Conservation (phyloP, 1,139 yeast species). For the Kazachstania sp. region DNA sequence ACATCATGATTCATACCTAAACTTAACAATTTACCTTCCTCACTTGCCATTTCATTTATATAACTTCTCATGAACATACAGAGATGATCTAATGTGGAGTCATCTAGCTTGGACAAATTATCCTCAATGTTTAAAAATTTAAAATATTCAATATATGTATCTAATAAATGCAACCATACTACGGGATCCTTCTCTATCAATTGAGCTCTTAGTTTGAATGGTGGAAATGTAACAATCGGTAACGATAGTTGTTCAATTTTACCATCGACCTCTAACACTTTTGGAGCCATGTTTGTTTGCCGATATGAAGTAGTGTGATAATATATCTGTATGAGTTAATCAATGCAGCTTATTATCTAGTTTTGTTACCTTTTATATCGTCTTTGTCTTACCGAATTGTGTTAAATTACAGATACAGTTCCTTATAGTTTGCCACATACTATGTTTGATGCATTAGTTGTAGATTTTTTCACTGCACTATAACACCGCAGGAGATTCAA, state of each 20-base stretch:
- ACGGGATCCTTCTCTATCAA: slow-evolving; percentile 75
- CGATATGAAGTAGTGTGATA: too few species aligned
- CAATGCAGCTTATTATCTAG: too few species aligned
- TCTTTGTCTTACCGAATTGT: background rate
- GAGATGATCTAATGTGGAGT: slow-evolving; percentile 51
- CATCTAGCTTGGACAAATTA: slow-evolving; percentile 35
- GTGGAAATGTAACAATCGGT: slow-evolving; percentile 69
- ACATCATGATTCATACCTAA: slow-evolving; percentile 68
- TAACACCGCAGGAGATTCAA: too few species aligned
- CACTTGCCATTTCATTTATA: slow-evolving; percentile 52
- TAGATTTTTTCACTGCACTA: too few species aligned
- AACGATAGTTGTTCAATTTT: slow-evolving; percentile 24
- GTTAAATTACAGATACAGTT: background rate
- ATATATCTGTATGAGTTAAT: too few species aligned
- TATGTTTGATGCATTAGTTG: background rate
- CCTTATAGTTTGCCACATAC: background rate
- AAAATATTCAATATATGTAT: slow-evolving; percentile 49
- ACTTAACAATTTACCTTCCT: slow-evolving; percentile 50
- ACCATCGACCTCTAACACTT: slow-evolving; percentile 24
- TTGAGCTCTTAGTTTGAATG: slow-evolving; percentile 62
- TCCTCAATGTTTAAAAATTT: slow-evolving; percentile 33
- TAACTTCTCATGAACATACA: slow-evolving; percentile 48
- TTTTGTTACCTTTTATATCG: background rate
- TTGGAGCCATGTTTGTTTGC: slow-evolving; percentile 1
- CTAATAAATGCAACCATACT: slow-evolving; percentile 65